Evolutionary conservation across 2,329 filamentous ascomycete species (phyloP).

Genomic region (Hymenoscyphus salicellus): DNA sequence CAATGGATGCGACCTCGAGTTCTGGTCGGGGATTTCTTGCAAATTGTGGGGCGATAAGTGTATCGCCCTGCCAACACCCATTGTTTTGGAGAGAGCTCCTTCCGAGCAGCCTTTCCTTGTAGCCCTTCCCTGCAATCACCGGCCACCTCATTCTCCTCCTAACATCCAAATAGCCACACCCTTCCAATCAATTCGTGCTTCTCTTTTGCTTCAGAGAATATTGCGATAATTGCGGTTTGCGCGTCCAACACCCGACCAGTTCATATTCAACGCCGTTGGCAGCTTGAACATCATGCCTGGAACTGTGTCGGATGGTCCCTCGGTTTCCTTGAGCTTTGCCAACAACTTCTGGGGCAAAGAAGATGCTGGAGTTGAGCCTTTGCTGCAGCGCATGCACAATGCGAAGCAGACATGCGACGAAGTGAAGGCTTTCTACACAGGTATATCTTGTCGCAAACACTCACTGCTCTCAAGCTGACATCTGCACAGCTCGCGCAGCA

Average conservation of each 20-base stretch:
- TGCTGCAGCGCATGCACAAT: constrained; percentile 90
- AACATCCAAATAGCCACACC: background rate
- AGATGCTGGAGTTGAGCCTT: constrained; percentile 87
- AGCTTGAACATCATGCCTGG: constrained; percentile 31
- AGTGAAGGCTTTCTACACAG: constrained; percentile 82
- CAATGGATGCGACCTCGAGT: too few species aligned
- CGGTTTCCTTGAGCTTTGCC: constrained; percentile 56
- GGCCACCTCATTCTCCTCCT: background rate
- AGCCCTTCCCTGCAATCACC: background rate
- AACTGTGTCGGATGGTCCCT: constrained; percentile 36
- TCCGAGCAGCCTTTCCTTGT: background rate
- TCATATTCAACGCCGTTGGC: background rate
- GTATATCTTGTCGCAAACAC: constrained; percentile 43
- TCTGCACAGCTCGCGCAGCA: constrained; percentile 68
- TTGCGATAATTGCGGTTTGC: background rate
- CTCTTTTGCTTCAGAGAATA: background rate
- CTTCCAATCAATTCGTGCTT: constrained; percentile 1
- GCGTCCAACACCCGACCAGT: background rate
- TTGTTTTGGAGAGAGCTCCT: too few species aligned
- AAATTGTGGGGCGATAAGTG: too few species aligned
- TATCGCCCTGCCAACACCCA: too few species aligned
- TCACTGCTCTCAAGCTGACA: constrained; percentile 9
- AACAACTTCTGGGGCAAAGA: constrained; percentile 99
- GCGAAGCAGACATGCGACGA: constrained; percentile 95
- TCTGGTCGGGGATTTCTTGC: too few species aligned